phyloP scores from a whole-genome alignment of 2,329 filamentous ascomycete species.

The Alternaria atra region DNA sequence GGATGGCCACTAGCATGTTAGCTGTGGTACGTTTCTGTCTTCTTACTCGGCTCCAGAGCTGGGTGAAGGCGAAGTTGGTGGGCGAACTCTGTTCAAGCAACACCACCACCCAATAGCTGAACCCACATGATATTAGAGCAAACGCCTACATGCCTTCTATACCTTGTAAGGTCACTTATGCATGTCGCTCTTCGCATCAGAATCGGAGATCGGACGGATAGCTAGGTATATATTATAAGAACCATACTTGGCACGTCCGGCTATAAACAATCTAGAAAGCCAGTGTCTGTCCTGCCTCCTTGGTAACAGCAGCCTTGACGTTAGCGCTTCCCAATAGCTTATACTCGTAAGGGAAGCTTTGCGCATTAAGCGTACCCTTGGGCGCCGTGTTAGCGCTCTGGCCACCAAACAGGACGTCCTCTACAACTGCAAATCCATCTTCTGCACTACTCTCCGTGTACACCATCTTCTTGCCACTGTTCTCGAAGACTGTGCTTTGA shows the following conservation, averaged over 20 bases:
- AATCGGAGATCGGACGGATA: too few species aligned
- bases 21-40: too few species aligned
- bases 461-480: slow-evolving; percentile 64
- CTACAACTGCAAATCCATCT: slow-evolving; percentile 54
- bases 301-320: slow-evolving; percentile 57
- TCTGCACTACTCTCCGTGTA: slow-evolving; percentile 62
- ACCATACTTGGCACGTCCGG: background rate
- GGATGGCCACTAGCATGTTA: too few species aligned
- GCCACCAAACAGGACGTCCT: slow-evolving; percentile 55
- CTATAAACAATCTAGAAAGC: slow-evolving; percentile 12
- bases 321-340: slow-evolving; percentile 59
- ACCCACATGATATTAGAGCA: too few species aligned
- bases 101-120: too few species aligned
- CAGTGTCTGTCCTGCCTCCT: slow-evolving; percentile 35
- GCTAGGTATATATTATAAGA: too few species aligned
- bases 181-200: too few species aligned
- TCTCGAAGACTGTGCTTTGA: slow-evolving; percentile 63
- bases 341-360: slow-evolving; percentile 61
- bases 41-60: too few species aligned
- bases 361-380: slow-evolving; percentile 58
- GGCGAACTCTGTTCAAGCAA: too few species aligned
- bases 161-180: too few species aligned
- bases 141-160: too few species aligned
- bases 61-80: too few species aligned
- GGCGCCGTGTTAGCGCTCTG: slow-evolving; percentile 58